Evolutionary conservation across 192 early-diverging fungal genomes (phyloP), one percentile per base, ranked within the genome.

Genomic region (Coemansia sp.): DNA sequence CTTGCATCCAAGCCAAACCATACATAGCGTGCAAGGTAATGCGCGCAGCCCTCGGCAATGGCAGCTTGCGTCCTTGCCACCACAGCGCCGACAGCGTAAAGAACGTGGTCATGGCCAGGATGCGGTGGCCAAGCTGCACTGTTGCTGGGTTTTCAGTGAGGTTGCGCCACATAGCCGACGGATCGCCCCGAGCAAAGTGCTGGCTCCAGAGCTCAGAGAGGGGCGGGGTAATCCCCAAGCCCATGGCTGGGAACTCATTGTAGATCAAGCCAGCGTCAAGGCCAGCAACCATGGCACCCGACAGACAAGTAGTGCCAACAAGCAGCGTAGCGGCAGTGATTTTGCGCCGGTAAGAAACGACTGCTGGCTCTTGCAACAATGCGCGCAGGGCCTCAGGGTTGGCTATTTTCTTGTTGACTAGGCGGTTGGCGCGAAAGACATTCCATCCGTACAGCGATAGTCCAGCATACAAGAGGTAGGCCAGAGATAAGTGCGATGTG

Each of bases 191-290:
- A 0, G 84, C 70, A 66, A 70, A 85, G 50, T 57, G 70, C 14
- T 45, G 5, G 60, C 64, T 67, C 84, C 84, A 86, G 14, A 94
- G 85, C 62, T 94, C 91, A 4, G 77, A 72, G 27, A 75, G 82
- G 14, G 90, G 90, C 37, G 95, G 97, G 17, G 94, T 77, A n/a
- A 95, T 66, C 9, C 90, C 87, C 32, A 85, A 84, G 57, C 95
- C 97, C 97, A 99, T 99, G 55, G 86, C 84, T 2, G 97, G 97
- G 75, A 94, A 99, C 85, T 96, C 94, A 84, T 99, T 95, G 86
- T 98, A 99, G 57, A 98, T 87, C 29, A 99, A 82, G 9, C 97
- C 97, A 37, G 97, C 97, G 74, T 99, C 97, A 27, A 99, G 84
- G 17, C 97, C 97, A 45, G 97, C 97, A 9, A 99, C 97, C 76